Conservation (phyloP, 257 asterid species). For the Rubia yunnanensis region DNA sequence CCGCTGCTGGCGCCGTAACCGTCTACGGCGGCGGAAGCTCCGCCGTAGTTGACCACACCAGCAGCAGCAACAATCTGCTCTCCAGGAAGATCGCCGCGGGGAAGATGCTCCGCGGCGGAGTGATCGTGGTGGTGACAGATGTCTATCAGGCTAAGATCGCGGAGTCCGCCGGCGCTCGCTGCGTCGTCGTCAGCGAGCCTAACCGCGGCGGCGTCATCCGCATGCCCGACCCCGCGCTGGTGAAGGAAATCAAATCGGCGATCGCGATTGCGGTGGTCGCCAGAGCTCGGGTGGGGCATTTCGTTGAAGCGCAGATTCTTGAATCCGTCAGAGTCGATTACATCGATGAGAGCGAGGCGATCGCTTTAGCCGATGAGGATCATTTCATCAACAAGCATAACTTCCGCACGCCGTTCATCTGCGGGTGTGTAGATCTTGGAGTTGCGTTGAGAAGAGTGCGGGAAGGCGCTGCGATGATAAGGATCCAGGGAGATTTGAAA, state of each 20-base stretch:
- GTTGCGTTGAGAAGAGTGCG: conserved; percentile 71
- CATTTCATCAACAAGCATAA: conserved; percentile 74
- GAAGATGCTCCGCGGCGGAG: conserved; percentile 85
- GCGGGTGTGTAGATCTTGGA: conserved; percentile 79
- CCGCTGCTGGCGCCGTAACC: conserved; percentile 68
- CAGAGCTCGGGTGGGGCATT: conserved; percentile 70
- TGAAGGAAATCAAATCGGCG: conserved; percentile 62
- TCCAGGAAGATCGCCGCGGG: conserved; percentile 65
- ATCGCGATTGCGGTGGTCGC: conserved; percentile 64
- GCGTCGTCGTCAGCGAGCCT: conserved; percentile 53
- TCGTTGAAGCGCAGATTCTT: conserved; percentile 78
- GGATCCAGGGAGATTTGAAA: conserved; percentile 57
- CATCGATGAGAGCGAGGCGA: conserved; percentile 63
- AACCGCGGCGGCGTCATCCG: conserved; percentile 47
- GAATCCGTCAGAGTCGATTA: conserved; percentile 73
- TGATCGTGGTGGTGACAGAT: conserved; percentile 48
- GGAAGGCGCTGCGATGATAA: conserved; percentile 78
- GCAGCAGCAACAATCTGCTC: conserved; percentile 56
- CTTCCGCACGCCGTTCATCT: conserved; percentile 51
- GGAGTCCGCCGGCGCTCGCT: conserved; percentile 80
- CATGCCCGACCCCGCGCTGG: conserved; percentile 69
- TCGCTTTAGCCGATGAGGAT: conserved; percentile 57
- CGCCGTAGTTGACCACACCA: not conserved
- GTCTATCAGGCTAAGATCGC: conserved; percentile 76
- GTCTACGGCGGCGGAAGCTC: conserved; percentile 64